Conservation (phyloP, 2,329 filamentous ascomycete species). For the Pseudocercospora musae region DNA sequence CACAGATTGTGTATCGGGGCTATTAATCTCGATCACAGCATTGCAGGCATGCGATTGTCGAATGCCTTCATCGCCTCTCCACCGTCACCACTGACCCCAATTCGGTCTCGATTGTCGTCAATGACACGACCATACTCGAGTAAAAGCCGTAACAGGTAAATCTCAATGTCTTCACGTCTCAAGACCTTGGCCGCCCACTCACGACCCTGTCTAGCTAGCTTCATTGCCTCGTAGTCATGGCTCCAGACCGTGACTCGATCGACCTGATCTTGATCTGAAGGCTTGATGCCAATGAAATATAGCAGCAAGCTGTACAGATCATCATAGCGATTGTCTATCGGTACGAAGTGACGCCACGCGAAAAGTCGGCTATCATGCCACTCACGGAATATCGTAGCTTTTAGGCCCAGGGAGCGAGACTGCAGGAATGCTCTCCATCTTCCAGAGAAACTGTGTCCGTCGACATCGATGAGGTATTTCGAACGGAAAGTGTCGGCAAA, state of each 20-base stretch:
- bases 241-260: neutral
- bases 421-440: constrained; percentile 56
- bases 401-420: constrained; percentile 69
- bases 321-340: constrained; percentile 69
- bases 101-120: constrained; percentile 1
- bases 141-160: constrained; percentile 17
- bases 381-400: constrained; percentile 73
- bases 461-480: constrained; percentile 74
- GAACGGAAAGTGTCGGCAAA: constrained; percentile 40
- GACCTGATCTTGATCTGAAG: neutral
- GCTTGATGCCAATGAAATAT: constrained; percentile 41
- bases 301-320: constrained; percentile 73
- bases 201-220: constrained; percentile 46
- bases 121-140: constrained; percentile 13
- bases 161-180: constrained; percentile 16
- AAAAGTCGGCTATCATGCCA: constrained; percentile 71
- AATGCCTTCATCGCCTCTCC: constrained; percentile 1
- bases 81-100: neutral
- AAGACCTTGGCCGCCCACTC: constrained; percentile 31
- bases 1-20: neutral
- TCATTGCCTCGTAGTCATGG: constrained; percentile 39
- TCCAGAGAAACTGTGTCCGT: constrained; percentile 57
- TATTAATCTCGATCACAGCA: neutral
- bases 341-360: constrained; percentile 77
- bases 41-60: neutral